phyloP scores from a whole-genome alignment of 306 rosid genomes.

The Vigna angularis region DNA sequence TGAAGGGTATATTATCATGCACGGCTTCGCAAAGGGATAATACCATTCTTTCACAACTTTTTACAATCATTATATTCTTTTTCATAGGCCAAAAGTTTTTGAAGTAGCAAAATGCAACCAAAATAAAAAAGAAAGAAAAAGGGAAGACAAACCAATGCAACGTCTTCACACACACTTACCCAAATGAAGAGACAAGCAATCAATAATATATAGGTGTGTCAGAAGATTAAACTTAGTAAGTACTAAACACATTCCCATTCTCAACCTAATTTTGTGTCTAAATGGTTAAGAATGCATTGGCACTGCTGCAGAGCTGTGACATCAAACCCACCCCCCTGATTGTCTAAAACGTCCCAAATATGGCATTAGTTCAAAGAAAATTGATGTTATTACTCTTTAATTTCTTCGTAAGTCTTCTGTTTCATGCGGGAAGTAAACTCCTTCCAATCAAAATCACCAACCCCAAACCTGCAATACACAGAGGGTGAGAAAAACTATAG shows the following conservation, averaged over 20 bases:
- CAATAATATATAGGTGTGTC: background rate
- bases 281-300: slow-evolving; percentile 19
- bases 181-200: background rate
- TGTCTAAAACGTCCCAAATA: slow-evolving; percentile 36
- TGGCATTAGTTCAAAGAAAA: slow-evolving; percentile 35
- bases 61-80: background rate
- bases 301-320: background rate
- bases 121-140: background rate
- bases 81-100: slow-evolving; percentile 17
- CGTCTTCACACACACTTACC: slow-evolving; percentile 16
- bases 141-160: background rate
- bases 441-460: slow-evolving; percentile 94
- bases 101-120: background rate
- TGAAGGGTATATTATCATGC: slow-evolving; percentile 14
- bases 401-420: slow-evolving; percentile 90
- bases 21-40: slow-evolving; percentile 14
- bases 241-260: slow-evolving; percentile 17
- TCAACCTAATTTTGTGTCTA: slow-evolving; percentile 5
- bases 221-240: slow-evolving; percentile 11
- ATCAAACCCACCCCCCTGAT: slow-evolving; percentile 17
- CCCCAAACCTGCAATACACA: slow-evolving; percentile 81
- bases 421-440: slow-evolving; percentile 89
- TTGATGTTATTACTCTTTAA: slow-evolving; percentile 68
- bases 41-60: slow-evolving; percentile 7
- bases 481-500: slow-evolving; percentile 44